Evolutionary conservation across 345 rosid species (phyloP).

Genomic region (Kernera saxatilis): DNA sequence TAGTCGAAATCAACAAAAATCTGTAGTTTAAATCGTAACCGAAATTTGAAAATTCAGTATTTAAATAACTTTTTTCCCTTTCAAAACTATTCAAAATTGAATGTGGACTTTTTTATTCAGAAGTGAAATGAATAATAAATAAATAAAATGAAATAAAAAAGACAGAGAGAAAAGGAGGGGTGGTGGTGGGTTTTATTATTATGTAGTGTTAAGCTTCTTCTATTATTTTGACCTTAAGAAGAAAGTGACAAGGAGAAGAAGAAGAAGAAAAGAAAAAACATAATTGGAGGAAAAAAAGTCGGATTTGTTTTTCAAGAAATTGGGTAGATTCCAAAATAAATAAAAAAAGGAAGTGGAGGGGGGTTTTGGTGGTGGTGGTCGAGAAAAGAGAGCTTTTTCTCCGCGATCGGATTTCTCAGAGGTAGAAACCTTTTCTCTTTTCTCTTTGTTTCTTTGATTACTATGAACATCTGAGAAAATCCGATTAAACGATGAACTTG

Average conservation of each 20-base stretch:
- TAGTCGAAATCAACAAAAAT: too few species aligned
- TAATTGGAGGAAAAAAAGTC: conserved; percentile 18
- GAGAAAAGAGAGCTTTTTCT: conserved; percentile 25
- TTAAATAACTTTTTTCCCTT: too few species aligned
- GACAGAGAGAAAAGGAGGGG: neutral
- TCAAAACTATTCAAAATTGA: too few species aligned
- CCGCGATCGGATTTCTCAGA: conserved; percentile 16
- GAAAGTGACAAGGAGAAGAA: conserved; percentile 14
- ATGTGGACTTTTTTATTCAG: conserved; percentile 8
- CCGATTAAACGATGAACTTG: conserved; percentile 11
- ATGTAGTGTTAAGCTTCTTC: conserved; percentile 14
- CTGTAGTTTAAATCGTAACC: too few species aligned
- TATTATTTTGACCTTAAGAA: conserved; percentile 29
- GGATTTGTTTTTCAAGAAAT: conserved; percentile 14
- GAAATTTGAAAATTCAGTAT: too few species aligned
- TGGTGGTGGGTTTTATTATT: conserved; percentile 21
- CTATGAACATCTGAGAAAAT: conserved; percentile 33
- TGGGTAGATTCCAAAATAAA: conserved; percentile 29
- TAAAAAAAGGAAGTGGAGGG: conserved; percentile 27
- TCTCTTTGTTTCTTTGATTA: conserved; percentile 28
- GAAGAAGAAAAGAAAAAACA: neutral
- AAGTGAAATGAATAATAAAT: conserved; percentile 4
- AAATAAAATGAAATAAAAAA: conserved; percentile 5
- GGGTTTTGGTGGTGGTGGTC: conserved; percentile 31
- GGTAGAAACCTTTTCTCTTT: conserved; percentile 12